phyloP scores from a whole-genome alignment of 1,284 basidiomycete species.

The Cystobasidium sp. region DNA sequence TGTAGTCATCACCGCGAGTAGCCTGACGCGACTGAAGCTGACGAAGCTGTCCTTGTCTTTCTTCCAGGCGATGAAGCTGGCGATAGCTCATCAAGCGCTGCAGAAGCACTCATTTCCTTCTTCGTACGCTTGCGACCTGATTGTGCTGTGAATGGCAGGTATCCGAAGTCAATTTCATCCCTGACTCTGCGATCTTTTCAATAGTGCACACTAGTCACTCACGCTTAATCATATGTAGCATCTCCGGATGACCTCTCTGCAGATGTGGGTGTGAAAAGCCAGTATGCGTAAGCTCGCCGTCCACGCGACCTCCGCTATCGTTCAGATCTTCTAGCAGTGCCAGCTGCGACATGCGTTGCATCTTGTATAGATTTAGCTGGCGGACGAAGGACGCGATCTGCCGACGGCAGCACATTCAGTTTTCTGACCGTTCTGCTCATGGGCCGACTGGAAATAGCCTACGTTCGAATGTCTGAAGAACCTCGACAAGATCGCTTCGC shows the following conservation, averaged over 20 bases:
- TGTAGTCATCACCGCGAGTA: background rate
- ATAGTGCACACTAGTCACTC: background rate
- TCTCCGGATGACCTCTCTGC: constrained; percentile 33
- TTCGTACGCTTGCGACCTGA: constrained; percentile 11
- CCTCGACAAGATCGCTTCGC: constrained; percentile 40
- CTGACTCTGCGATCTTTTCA: background rate
- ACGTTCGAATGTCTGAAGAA: constrained; percentile 43
- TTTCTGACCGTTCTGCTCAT: background rate
- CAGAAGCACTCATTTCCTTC: constrained; percentile 13
- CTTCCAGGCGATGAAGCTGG: background rate
- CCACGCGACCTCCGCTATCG: constrained; percentile 30
- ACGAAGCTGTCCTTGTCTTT: constrained; percentile 22
- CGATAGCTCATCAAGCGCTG: constrained; percentile 6
- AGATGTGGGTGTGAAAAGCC: constrained; percentile 35
- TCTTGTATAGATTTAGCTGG: constrained; percentile 39
- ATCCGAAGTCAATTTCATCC: background rate
- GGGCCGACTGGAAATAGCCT: background rate
- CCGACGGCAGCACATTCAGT: background rate
- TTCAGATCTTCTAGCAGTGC: constrained; percentile 41
- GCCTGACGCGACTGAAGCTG: background rate
- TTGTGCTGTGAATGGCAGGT: background rate
- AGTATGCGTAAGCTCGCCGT: constrained; percentile 37
- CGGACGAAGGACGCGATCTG: constrained; percentile 43
- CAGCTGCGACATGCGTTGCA: constrained; percentile 43
- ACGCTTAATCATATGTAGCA: constrained; percentile 42